Percentiles rank a stretch among this genome's conserved stretches.
phyloP scores from a whole-genome alignment of 2,329 filamentous ascomycete species.

The Thelonectria olida region DNA sequence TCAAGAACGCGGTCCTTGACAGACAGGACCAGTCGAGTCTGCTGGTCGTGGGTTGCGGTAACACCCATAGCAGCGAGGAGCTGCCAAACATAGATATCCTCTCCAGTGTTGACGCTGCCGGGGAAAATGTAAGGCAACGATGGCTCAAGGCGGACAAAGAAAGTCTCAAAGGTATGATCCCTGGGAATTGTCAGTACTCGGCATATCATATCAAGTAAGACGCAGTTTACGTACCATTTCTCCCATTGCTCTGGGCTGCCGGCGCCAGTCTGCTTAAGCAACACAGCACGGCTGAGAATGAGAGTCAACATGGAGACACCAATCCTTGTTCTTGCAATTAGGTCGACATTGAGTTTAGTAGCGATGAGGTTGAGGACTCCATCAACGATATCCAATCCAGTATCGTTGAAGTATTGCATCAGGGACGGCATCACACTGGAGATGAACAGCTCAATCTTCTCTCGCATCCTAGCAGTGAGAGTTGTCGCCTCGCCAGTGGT shows the following conservation, averaged over 20 bases:
- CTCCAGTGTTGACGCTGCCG: slow-evolving; percentile 85
- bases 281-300: slow-evolving; percentile 91
- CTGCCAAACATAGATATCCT: slow-evolving; percentile 98
- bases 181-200: slow-evolving; percentile 53
- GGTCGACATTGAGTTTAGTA: slow-evolving; percentile 82
- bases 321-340: slow-evolving; percentile 87
- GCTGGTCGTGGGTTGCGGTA: slow-evolving; percentile 91
- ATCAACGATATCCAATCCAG: slow-evolving; percentile 88
- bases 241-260: slow-evolving; percentile 78
- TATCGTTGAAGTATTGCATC: slow-evolving; percentile 90
- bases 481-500: slow-evolving; percentile 75
- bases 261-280: slow-evolving; percentile 83
- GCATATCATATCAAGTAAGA: not conserved
- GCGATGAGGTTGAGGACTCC: slow-evolving; percentile 88
- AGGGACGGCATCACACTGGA: slow-evolving; percentile 89
- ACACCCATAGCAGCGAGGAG: slow-evolving; percentile 96
- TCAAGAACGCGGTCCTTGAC: slow-evolving; percentile 99
- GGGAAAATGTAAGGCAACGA: slow-evolving; percentile 89
- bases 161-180: slow-evolving; percentile 81
- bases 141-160: slow-evolving; percentile 90
- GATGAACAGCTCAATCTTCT: slow-evolving; percentile 92
- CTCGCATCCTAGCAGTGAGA: slow-evolving; percentile 80
- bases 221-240: slow-evolving; percentile 71
- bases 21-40: slow-evolving; percentile 91
- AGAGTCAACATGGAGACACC: slow-evolving; percentile 92